Percentiles rank a stretch among this genome's conserved stretches.
phyloP scores from a whole-genome alignment of 495 filamentous ascomycete species.

The Penicillium atrosanguineum region DNA sequence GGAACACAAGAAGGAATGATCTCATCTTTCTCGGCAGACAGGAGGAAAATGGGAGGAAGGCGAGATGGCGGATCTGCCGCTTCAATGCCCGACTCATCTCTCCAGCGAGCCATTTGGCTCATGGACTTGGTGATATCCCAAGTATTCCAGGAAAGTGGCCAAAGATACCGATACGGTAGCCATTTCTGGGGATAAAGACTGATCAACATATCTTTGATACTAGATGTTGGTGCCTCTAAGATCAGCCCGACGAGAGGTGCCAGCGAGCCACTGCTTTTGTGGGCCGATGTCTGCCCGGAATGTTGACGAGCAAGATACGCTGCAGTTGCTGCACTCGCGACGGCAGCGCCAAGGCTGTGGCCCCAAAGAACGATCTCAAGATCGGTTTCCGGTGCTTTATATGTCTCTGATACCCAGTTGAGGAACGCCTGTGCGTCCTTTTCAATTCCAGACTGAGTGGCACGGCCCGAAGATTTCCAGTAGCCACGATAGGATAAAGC shows the following conservation, averaged over 20 bases:
- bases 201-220: conserved; percentile 68
- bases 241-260: conserved; percentile 51
- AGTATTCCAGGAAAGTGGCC: conserved; percentile 51
- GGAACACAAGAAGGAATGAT: conserved; percentile 60
- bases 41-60: conserved; percentile 49
- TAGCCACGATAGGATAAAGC: conserved; percentile 75
- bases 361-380: conserved; percentile 70
- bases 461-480: conserved; percentile 71
- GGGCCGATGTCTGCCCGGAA: conserved; percentile 9
- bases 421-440: conserved; percentile 61
- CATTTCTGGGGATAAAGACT: conserved; percentile 78
- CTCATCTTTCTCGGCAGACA: conserved; percentile 66
- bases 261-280: conserved; percentile 1
- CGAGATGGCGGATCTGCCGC: neutral
- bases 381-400: conserved; percentile 21
- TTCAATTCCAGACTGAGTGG: conserved; percentile 64
- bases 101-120: conserved; percentile 30
- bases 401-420: conserved; percentile 47
- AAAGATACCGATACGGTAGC: conserved; percentile 70
- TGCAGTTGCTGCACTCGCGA: conserved; percentile 54
- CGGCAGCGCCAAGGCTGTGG: conserved; percentile 67
- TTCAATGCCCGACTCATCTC: conserved; percentile 5
- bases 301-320: conserved; percentile 27
- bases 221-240: conserved; percentile 76
- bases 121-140: conserved; percentile 48